Base-by-base conservation (phyloP, 2,329 filamentous ascomycete genomes). In the Beauveria rudraprayagi region DNA sequence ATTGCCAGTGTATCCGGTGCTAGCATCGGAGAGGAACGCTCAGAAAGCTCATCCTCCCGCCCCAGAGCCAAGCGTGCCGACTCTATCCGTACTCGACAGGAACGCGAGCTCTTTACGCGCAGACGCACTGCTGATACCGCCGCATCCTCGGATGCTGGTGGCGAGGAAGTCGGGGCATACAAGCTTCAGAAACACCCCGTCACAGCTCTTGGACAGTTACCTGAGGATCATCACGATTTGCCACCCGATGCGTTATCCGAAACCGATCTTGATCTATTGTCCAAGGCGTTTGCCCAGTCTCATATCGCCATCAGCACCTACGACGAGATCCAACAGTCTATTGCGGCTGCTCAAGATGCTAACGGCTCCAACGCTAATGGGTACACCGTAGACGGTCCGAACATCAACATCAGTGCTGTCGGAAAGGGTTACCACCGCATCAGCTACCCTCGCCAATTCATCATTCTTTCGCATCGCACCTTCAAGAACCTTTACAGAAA, bases 401-500 rank as follows among this genome's bases (percentile, higher is more conserved):
- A 83, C 64, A 76, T 81, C 47, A 76, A 80, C 64, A 71, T 74
- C 28, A 82, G 81, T 56, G 83, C 82, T 9, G 84, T 91, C 66
- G 85, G 93, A 64, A 89, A 86, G 70, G 89, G 91, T 19, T 97
- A 95, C 73, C 84, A 86, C 61, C 90, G 94, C 62, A 82, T 97
- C 61, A 87, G 93, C 52, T 87, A 92, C 66, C 69, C 83, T 9
- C 82, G 88, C 48, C 94, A 99, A 73, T 97, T 99, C 74, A 70
- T 87, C 60, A 97, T 99, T 67, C 80, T 99, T 14, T 96, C 93
- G 0, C 83, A 87, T 68, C 86, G 94, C 51, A 99, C 94, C 0
- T 99, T 93, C 93, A 92, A 90, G 70, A 99, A 99, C 70, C 81
- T 99, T 7, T 97, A 99, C 78, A 87, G 94, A 61, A 97, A 99